Evolutionary conservation across 164 flowering plant genomes (phyloP), one percentile per base, ranked within the genome.

Genomic region (Sextonia rubra): DNA sequence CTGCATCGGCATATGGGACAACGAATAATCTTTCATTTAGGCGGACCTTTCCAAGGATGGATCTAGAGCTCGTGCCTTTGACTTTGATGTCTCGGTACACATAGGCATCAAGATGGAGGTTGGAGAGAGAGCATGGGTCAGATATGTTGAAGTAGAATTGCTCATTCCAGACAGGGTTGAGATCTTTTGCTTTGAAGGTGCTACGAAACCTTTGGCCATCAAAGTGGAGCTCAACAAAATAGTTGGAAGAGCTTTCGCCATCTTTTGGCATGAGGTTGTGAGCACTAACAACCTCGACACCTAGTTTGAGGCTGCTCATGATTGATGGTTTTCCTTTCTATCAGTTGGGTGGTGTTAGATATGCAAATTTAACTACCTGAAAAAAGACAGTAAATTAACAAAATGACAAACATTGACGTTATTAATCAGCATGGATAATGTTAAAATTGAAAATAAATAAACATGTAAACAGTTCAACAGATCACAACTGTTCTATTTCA

Each of bases 111-210:
- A 94, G 90, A 64, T 78, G 67, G 58, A 87, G 91, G 56, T 79
- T 73, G 47, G 76, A 87, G 69, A 94, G 90, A 75, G 80, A 81
- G 60, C 85, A 69, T 4, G 96, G 92, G 47, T 94, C 92, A 47
- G 93, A 83, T 30, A 94, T 85, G 77, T 90, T 90, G 90, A 94
- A 91, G 83, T 83, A 89, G 72, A 91, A 90, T 78, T 83, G 84
- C 80, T 94, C 98, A 58, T 94, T 85, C 98, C 98, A 94, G 44
- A 89, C 91, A 23, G 98, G 98, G 73, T 85, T 88, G n/a, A 91
- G 93, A 82, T 94, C 94, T 73, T 87, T 90, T 11, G 91, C 97
- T 80, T 94, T 91, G 79, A 84, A 64, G 8, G 92, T 90, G 65
- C 92, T 88, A 1, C 96, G 91, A 74, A 81, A 86, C 75, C 72